Percentiles rank a stretch among this genome's conserved stretches.
Conservation (phyloP, 139 green algal species). For the Dunaliella sp. region DNA sequence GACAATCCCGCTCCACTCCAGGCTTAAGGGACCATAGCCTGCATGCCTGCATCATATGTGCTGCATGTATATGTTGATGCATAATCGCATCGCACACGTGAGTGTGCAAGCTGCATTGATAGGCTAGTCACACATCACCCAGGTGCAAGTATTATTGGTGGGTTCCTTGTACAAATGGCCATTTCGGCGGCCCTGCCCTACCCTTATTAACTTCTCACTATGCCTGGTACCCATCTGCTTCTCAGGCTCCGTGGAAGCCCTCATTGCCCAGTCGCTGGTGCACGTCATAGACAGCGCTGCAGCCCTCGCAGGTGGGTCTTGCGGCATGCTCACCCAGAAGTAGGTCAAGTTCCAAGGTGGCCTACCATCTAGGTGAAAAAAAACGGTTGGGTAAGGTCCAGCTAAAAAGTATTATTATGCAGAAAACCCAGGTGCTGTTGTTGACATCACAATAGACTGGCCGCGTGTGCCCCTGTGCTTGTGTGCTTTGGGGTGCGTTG, state of each 20-base stretch:
- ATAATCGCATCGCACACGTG: neutral
- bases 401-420: neutral
- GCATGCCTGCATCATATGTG: neutral
- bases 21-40: neutral
- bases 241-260: conserved; percentile 3
- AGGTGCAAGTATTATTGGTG: too few species aligned
- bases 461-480: neutral
- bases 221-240: neutral
- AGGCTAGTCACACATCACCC: too few species aligned
- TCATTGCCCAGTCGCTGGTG: conserved; percentile 8
- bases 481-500: too few species aligned
- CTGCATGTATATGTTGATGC: neutral
- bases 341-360: too few species aligned
- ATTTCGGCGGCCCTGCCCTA: too few species aligned
- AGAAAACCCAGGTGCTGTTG: neutral
- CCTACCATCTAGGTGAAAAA: neutral
- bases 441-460: neutral
- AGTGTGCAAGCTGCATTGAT: neutral
- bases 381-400: neutral
- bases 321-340: neutral
- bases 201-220: too few species aligned
- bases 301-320: neutral
- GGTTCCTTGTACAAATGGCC: too few species aligned
- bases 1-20: too few species aligned
- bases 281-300: neutral